phyloP scores from a whole-genome alignment of 768 basidiomycete species.

The Cystofilobasidium bisporidii region DNA sequence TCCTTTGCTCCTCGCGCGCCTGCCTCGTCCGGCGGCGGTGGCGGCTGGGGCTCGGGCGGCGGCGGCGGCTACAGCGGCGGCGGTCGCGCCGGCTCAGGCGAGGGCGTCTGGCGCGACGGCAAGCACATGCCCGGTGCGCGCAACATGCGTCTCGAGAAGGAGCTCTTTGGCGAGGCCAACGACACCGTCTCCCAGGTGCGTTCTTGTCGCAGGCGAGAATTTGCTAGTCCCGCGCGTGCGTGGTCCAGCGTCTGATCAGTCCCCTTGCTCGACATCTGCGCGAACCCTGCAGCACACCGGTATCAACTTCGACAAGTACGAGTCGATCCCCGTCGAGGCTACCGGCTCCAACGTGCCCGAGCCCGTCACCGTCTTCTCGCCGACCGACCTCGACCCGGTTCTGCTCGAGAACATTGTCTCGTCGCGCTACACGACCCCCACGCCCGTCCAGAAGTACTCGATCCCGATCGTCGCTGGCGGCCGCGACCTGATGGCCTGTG shows the following conservation, averaged over 20 bases:
- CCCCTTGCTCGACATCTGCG: no score
- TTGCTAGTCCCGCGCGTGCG: background rate
- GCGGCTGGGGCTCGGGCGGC: slow-evolving; percentile 15
- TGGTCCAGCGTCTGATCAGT: no score
- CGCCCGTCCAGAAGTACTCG: slow-evolving; percentile 99
- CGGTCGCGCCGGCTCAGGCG: slow-evolving; percentile 48
- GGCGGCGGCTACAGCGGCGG: slow-evolving; percentile 33
- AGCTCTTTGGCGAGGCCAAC: slow-evolving; percentile 79
- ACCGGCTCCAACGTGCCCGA: slow-evolving; percentile 97
- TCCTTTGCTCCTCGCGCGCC: slow-evolving; percentile 33
- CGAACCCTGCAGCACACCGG: slow-evolving; percentile 78
- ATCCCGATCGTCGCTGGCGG: slow-evolving; percentile 90
- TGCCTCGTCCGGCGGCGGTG: slow-evolving; percentile 29
- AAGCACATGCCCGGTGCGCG: slow-evolving; percentile 71
- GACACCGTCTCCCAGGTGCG: slow-evolving; percentile 46
- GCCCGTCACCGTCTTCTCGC: slow-evolving; percentile 74
- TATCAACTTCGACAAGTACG: slow-evolving; percentile 99
- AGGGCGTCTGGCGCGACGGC: slow-evolving; percentile 67
- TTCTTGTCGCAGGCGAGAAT: background rate
- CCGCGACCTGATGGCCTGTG: slow-evolving; percentile 44
- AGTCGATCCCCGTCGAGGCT: slow-evolving; percentile 98
- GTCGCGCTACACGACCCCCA: slow-evolving; percentile 89
- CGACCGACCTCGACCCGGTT: slow-evolving; percentile 80
- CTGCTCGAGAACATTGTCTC: slow-evolving; percentile 88
- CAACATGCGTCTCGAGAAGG: slow-evolving; percentile 85